These are phyloP conservation scores for Hanseniaspora uvarum DNA, from an alignment of 1,139 yeast species.

Conservation along the genomic window DNA sequence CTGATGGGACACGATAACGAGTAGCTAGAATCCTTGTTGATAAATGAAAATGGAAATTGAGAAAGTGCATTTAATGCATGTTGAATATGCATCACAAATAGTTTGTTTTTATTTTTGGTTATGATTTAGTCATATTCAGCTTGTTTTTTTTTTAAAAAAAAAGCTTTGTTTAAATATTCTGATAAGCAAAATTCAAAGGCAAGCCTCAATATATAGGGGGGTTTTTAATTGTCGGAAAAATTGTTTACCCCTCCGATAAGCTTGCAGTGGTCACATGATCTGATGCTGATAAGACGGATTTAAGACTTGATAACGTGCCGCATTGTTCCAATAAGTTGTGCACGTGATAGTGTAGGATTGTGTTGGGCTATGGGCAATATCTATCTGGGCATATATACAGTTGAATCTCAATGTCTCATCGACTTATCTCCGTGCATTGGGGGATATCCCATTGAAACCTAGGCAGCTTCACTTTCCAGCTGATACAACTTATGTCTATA, in stretches of 20 bases:
- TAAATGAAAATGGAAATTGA: not conserved
- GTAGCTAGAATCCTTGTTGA: conserved; percentile 7
- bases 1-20: conserved; percentile 47
- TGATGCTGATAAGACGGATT: too few species aligned
- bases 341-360: too few species aligned
- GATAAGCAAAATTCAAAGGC: not conserved
- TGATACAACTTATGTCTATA: conserved; percentile 25
- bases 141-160: not conserved
- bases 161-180: too few species aligned
- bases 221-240: too few species aligned
- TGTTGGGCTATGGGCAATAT: too few species aligned
- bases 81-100: not conserved
- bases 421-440: too few species aligned
- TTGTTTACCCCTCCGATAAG: not conserved
- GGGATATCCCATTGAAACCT: not conserved
- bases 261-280: not conserved
- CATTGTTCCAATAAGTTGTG: too few species aligned
- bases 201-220: not conserved
- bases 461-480: not conserved
- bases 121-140: not conserved
- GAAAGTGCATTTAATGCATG: not conserved
- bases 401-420: too few species aligned
- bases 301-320: too few species aligned
- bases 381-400: too few species aligned
- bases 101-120: not conserved